These are phyloP conservation scores for Cladophialophora immunda DNA, from an alignment of 2,329 filamentous ascomycete species.

Conservation along the genomic window DNA sequence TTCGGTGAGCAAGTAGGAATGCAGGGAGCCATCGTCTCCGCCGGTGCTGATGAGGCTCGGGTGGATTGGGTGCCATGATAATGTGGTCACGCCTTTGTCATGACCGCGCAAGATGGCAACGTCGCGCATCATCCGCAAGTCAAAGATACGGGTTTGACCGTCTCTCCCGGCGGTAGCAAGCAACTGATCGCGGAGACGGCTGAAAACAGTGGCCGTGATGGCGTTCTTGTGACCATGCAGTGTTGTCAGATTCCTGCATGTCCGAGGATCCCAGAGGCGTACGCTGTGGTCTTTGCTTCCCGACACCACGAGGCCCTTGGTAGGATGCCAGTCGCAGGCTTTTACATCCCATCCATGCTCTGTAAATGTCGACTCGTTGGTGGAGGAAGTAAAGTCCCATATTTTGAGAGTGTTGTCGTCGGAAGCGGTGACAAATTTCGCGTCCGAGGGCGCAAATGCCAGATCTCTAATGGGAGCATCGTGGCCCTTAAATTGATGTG, in stretches of 20 bases:
- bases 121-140: constrained; percentile 97
- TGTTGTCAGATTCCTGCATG: constrained; percentile 86
- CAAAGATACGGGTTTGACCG: constrained; percentile 90
- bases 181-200: constrained; percentile 81
- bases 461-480: constrained; percentile 88
- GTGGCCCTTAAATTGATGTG: constrained; percentile 92
- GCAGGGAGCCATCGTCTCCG: constrained; percentile 85
- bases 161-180: constrained; percentile 93
- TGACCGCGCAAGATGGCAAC: constrained; percentile 92
- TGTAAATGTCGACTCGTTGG: constrained; percentile 81
- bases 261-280: constrained; percentile 98
- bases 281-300: constrained; percentile 97
- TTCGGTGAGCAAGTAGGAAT: constrained; percentile 95
- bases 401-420: constrained; percentile 95
- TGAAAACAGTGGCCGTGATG: constrained; percentile 91
- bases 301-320: constrained; percentile 91
- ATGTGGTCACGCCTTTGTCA: constrained; percentile 92
- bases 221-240: constrained; percentile 98
- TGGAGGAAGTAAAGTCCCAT: constrained; percentile 90
- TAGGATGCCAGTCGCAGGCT: constrained; percentile 96
- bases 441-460: constrained; percentile 90
- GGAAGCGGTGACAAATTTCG: constrained; percentile 94
- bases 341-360: constrained; percentile 99
- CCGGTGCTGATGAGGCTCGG: constrained; percentile 88
- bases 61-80: constrained; percentile 94